Percentiles rank a stretch among this genome's conserved stretches.
These are phyloP conservation scores for Nevesoporus exiguus DNA, from an alignment of 768 basidiomycete species.

Conservation along the genomic window DNA sequence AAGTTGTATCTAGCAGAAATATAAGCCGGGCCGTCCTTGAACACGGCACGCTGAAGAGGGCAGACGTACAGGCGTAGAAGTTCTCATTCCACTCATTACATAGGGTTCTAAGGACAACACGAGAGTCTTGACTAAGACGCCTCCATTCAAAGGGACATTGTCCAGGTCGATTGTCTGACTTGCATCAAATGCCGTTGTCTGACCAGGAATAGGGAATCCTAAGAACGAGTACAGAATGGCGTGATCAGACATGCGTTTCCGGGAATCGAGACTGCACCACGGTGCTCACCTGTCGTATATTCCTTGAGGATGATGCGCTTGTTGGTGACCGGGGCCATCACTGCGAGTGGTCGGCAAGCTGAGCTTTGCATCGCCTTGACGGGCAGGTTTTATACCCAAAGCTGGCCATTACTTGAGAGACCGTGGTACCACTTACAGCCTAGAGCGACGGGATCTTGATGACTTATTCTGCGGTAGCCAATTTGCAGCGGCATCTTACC, in stretches of 20 bases:
- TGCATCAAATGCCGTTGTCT: constrained; percentile 44
- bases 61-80: constrained; percentile 32
- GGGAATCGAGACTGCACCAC: not conserved
- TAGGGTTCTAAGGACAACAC: constrained; percentile 47
- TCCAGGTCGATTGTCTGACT: constrained; percentile 49
- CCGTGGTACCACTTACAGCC: too few species aligned
- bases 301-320: constrained; percentile 35
- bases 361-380: not conserved
- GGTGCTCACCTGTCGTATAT: constrained; percentile 18
- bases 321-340: constrained; percentile 26
- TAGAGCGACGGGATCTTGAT: too few species aligned
- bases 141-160: constrained; percentile 41
- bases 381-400: not conserved
- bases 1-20: constrained; percentile 11
- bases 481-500: not conserved
- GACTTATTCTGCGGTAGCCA: not conserved
- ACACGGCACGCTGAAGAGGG: constrained; percentile 23
- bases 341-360: not conserved
- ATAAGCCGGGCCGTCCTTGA: not conserved
- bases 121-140: constrained; percentile 49
- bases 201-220: constrained; percentile 29
- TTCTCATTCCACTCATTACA: constrained; percentile 38
- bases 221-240: too few species aligned
- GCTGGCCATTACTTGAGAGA: not conserved
- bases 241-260: not conserved